A percentile compares a stretch with the other conserved stretches of the same genome.
Evolutionary conservation across 2,329 filamentous ascomycete species (phyloP).

Genomic region (Aureobasidium sp.): DNA sequence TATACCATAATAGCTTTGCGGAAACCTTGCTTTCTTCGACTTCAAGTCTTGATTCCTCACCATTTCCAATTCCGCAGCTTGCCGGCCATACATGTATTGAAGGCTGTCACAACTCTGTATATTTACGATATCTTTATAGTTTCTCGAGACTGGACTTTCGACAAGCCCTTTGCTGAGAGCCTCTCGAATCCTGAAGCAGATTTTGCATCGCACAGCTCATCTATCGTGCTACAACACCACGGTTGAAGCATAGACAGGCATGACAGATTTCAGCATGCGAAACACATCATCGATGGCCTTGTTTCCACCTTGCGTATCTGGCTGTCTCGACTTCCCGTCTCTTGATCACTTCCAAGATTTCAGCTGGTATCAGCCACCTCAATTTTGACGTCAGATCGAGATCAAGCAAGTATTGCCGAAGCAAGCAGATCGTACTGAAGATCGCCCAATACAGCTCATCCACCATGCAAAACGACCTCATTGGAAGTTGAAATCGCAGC

Average conservation of each 20-base stretch:
- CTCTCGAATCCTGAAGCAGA: no score
- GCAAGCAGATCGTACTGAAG: not conserved
- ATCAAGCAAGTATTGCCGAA: conserved; percentile 1
- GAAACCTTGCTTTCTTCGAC: not conserved
- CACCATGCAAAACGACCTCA: conserved; percentile 2
- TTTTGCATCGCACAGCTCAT: no score
- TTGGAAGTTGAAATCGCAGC: not conserved
- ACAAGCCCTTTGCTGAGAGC: not conserved
- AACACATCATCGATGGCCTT: not conserved
- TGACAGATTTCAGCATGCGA: not conserved
- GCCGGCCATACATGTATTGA: not conserved
- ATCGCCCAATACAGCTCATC: not conserved
- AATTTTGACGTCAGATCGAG: conserved; percentile 3
- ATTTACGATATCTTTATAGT: not conserved
- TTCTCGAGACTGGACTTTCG: no score
- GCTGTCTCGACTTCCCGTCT: not conserved
- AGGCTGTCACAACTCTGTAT: no score
- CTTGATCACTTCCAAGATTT: not conserved
- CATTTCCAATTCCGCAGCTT: not conserved
- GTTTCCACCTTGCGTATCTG: not conserved
- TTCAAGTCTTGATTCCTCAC: not conserved
- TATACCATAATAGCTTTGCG: conserved; percentile 6
- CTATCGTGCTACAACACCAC: not conserved
- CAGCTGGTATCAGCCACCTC: not conserved
- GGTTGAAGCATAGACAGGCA: no score